Evolutionary conservation across 2,329 filamentous ascomycete genomes (phyloP).

Genomic region (Verticillium nubilum): DNA sequence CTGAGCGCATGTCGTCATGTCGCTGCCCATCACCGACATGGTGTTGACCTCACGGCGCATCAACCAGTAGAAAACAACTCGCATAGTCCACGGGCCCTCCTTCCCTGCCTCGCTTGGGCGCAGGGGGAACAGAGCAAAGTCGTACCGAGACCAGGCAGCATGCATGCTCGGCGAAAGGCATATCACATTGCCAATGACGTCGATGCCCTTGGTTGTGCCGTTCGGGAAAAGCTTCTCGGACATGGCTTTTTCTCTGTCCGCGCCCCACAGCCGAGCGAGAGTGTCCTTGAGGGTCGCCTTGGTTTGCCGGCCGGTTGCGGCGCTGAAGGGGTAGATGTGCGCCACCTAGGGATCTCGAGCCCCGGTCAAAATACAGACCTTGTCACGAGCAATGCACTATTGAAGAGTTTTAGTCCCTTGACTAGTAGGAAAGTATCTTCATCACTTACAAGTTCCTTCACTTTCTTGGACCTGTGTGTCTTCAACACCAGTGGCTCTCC

Average conservation of each 20-base stretch:
- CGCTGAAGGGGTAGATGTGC: neutral
- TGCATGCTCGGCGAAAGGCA: neutral
- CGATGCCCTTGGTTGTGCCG: neutral
- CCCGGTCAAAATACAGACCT: neutral
- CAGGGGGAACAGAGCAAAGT: neutral
- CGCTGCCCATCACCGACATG: neutral
- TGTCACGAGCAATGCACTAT: neutral
- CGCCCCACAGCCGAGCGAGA: neutral
- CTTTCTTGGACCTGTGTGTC: neutral
- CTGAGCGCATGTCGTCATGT: neutral
- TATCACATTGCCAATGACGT: neutral
- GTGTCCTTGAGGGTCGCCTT: neutral
- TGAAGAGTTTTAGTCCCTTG: neutral
- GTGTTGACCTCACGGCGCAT: neutral
- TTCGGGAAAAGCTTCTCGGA: neutral
- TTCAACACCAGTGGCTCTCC: neutral
- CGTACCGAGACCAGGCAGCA: neutral
- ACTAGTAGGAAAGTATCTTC: neutral
- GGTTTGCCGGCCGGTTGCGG: neutral
- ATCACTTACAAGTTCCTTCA: neutral
- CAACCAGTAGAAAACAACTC: neutral
- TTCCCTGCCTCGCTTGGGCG: neutral
- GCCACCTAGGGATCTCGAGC: neutral
- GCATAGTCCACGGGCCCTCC: neutral
- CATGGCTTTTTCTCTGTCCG: neutral